Evolutionary conservation across 1,139 yeast species (phyloP), one percentile per base, ranked within the genome.

Genomic region (Pneumocystis murina): DNA sequence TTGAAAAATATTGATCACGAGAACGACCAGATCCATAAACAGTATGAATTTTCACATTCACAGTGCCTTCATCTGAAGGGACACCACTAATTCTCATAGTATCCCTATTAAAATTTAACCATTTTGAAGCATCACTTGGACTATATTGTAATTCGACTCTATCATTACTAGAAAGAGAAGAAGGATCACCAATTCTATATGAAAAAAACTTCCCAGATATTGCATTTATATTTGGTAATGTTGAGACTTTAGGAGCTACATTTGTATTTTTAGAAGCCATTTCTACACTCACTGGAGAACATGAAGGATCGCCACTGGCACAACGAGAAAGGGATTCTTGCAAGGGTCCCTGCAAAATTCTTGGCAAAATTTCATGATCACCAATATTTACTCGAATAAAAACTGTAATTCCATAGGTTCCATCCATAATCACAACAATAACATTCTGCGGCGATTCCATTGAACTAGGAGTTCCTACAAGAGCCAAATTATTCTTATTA

Each of bases 391-490:
- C n/a, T 20, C 3, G 1, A 48, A 48, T 16, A 48, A 12, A 3
- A 1, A 48, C 2, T 48, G 55, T 48, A 20, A 48, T 24, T 12
- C n/a, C 20, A 48, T 48, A 48, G 2, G 33, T 67, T 10, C 59
- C 62, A 54, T 69, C 69, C 24, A 68, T 68, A 54, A 64, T 68
- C 33, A 59, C 61, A 17, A 70, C 59, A 6, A 63, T 54, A 30
- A 69, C 65, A 20, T 62, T 60, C 6, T 68, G 67, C 28, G 65
- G 65, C 20, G 62, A 58, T 12, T 64, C 35, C 40, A 64, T 61
- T 14, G 43, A 41, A n/a, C 76, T 68, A 0, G 96, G 95, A 0
- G 82, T 81, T 5, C 98, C 98, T 1, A 82, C 70, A 48, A 92
- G 79, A 0, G 85, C 80, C 63, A 88, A 77, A 3, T 87, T 74